A percentile compares a stretch with the other conserved stretches of the same genome.
Conservation (phyloP, 176 grass and related monocot genomes). For the Oryza officinalis region DNA sequence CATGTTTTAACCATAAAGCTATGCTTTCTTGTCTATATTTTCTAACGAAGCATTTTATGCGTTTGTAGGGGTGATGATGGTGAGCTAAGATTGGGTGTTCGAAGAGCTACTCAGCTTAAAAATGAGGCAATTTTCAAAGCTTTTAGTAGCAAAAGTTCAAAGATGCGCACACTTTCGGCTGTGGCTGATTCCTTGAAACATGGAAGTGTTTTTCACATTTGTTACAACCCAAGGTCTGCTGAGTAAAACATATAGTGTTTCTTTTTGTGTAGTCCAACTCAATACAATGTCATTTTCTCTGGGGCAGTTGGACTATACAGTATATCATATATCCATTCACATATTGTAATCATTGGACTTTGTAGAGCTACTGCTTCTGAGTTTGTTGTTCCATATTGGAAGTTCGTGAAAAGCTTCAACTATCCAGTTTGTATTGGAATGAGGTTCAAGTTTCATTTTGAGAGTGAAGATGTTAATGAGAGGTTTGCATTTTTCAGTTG, state of each 20-base stretch:
- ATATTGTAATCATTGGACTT: slow-evolving; percentile 9
- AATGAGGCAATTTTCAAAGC: slow-evolving; percentile 53
- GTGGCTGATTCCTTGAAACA: slow-evolving; percentile 62
- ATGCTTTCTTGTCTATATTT: neutral
- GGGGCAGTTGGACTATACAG: neutral
- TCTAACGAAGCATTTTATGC: slow-evolving; percentile 12
- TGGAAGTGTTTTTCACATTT: slow-evolving; percentile 66
- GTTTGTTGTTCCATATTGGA: slow-evolving; percentile 76
- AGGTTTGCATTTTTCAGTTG: slow-evolving; percentile 47
- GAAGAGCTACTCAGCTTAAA: slow-evolving; percentile 85
- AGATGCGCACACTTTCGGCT: slow-evolving; percentile 39
- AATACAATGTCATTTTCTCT: slow-evolving; percentile 1
- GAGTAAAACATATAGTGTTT: slow-evolving; percentile 8
- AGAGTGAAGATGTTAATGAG: slow-evolving; percentile 81
- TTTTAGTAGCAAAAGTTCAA: slow-evolving; percentile 38
- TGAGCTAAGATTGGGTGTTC: slow-evolving; percentile 81
- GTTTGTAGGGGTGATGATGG: slow-evolving; percentile 77
- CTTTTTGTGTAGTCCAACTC: neutral
- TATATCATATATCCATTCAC: neutral
- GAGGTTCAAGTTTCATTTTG: slow-evolving; percentile 79
- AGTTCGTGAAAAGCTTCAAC: slow-evolving; percentile 71
- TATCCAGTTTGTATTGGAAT: slow-evolving; percentile 71
- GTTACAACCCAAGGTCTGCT: slow-evolving; percentile 90
- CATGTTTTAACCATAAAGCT: neutral
- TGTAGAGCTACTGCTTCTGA: slow-evolving; percentile 70